phyloP scores from a whole-genome alignment of 345 rosid genomes.

The Hevea brasiliensis region DNA sequence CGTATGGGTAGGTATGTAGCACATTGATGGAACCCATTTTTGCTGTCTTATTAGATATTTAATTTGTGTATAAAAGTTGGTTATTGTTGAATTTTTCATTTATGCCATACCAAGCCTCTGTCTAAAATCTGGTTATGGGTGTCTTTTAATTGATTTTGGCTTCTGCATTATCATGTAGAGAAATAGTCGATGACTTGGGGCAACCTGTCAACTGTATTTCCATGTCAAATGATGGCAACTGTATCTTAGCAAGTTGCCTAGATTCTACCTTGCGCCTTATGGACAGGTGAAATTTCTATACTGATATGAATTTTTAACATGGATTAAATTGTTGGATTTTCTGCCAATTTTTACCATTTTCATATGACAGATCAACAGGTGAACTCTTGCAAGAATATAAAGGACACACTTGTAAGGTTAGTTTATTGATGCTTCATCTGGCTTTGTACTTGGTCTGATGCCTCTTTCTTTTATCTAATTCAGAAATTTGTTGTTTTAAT shows the following conservation, averaged over 20 bases:
- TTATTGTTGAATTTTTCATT: neutral
- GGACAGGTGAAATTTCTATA: conserved; percentile 53
- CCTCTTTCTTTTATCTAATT: neutral
- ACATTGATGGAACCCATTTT: no score
- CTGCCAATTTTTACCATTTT: conserved; percentile 11
- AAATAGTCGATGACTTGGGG: conserved; percentile 82
- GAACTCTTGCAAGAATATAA: conserved; percentile 89
- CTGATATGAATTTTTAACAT: conserved; percentile 7
- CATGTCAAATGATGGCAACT: conserved; percentile 86
- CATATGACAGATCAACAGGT: conserved; percentile 63
- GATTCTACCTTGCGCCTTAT: conserved; percentile 84
- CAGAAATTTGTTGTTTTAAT: neutral
- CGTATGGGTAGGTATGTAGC: conserved; percentile 78
- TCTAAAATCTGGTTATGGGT: neutral
- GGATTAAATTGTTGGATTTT: neutral
- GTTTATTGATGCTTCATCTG: conserved; percentile 19
- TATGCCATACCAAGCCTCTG: neutral
- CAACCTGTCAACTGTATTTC: conserved; percentile 95
- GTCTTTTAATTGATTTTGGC: neutral
- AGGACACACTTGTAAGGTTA: conserved; percentile 92
- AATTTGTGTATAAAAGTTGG: no score
- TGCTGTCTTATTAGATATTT: neutral
- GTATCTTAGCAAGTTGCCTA: conserved; percentile 84
- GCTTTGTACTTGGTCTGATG: neutral
- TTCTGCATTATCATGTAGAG: conserved; percentile 44